Evolutionary conservation across 192 early-diverging fungal genomes (phyloP).

Genomic region (Backusella parvicylindrica): DNA sequence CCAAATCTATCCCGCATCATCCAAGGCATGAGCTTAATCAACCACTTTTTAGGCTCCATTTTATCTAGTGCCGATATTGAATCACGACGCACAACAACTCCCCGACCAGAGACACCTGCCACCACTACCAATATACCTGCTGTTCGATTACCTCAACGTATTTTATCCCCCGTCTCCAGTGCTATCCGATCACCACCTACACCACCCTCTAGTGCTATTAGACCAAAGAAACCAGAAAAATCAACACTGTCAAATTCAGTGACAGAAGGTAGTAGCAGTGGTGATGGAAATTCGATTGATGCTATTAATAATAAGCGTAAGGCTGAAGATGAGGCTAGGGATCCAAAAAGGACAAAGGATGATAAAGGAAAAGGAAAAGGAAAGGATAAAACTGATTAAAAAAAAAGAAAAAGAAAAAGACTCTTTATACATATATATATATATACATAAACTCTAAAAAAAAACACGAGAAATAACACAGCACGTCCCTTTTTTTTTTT

Average conservation of each 20-base stretch:
- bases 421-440: background rate
- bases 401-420: background rate
- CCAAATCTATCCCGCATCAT: conserved; percentile 22
- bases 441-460: no score
- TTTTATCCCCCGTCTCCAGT: background rate
- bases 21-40: conserved; percentile 31
- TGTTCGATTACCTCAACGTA: background rate
- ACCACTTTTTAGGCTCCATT: conserved; percentile 31
- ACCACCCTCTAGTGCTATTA: background rate
- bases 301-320: background rate
- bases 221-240: background rate
- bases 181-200: background rate
- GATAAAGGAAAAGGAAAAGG: conserved; percentile 15
- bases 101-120: background rate
- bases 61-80: conserved; percentile 28
- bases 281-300: background rate
- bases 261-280: background rate
- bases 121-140: background rate
- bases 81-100: background rate
- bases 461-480: no score
- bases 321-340: background rate
- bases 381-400: conserved; percentile 14
- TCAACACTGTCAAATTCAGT: background rate
- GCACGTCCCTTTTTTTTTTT: no score
- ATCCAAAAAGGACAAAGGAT: conserved; percentile 3